Conservation (phyloP, 2,329 filamentous ascomycete species). For the Cladosporium sp. region DNA sequence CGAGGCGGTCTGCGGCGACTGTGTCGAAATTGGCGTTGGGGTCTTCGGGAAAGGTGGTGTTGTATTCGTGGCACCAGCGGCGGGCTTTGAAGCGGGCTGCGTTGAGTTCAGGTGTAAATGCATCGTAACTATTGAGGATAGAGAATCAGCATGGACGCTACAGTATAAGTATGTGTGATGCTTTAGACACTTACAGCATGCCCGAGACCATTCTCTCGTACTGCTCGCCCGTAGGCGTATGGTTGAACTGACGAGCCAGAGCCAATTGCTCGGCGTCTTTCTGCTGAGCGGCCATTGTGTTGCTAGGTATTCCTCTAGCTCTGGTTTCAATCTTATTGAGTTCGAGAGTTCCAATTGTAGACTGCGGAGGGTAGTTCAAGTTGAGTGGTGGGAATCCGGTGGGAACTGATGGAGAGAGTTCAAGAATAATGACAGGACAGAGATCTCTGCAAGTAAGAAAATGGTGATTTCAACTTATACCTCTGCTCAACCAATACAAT, state of each 20-base stretch:
- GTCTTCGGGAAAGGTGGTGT: conserved; percentile 52
- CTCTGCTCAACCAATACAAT: not conserved
- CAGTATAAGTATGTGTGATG: conserved; percentile 28
- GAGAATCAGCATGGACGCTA: not conserved
- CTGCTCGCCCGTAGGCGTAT: conserved; percentile 59
- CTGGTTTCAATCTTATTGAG: not conserved
- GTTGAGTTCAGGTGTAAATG: conserved; percentile 51
- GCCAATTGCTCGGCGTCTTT: conserved; percentile 48
- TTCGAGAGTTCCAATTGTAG: not conserved
- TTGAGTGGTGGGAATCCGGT: not conserved
- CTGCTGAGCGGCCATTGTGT: conserved; percentile 32
- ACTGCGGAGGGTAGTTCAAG: not conserved
- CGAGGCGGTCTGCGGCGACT: conserved; percentile 5
- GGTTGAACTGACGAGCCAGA: conserved; percentile 49
- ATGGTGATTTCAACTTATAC: not conserved
- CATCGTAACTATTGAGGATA: conserved; percentile 41
- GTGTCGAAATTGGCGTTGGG: conserved; percentile 19
- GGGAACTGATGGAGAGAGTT: not conserved
- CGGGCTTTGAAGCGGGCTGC: conserved; percentile 56
- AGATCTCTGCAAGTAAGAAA: not conserved
- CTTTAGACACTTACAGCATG: conserved; percentile 43
- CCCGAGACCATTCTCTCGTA: conserved; percentile 67
- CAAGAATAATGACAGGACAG: not conserved
- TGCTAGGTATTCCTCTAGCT: not conserved
- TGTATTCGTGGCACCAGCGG: conserved; percentile 60